phyloP scores from a whole-genome alignment of 768 basidiomycete species.

The Asterophora lycoperdoides region DNA sequence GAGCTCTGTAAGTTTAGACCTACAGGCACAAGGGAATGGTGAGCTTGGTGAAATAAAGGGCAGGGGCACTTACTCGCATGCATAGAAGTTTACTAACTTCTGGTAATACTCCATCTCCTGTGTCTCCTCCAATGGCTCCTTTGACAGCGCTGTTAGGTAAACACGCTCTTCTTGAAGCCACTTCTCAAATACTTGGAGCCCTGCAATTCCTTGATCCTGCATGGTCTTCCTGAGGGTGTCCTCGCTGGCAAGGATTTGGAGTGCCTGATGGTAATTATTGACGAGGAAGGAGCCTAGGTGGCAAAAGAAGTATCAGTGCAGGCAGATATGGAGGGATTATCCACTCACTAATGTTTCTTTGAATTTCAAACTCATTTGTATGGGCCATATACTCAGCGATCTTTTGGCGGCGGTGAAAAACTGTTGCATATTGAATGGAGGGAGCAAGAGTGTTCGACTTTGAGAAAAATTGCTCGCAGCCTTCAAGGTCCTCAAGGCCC shows the following conservation, averaged over 20 bases:
- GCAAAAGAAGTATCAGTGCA: too few species aligned
- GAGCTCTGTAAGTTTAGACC: too few species aligned
- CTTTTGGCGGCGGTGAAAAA: constrained; percentile 24
- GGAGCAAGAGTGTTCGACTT: constrained; percentile 25
- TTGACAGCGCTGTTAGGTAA: background rate
- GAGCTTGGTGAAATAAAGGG: too few species aligned
- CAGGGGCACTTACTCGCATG: too few species aligned
- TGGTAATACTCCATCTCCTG: too few species aligned
- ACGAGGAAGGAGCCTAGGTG: constrained; percentile 4
- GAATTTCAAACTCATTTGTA: constrained; percentile 6
- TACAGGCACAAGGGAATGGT: background rate
- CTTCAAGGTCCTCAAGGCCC: too few species aligned
- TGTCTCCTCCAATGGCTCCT: constrained; percentile 1
- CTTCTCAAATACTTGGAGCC: background rate
- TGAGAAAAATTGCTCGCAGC: constrained; percentile 23
- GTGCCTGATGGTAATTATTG: too few species aligned
- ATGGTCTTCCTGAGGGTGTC: too few species aligned
- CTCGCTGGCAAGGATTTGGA: background rate
- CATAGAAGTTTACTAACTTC: too few species aligned
- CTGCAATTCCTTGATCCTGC: too few species aligned
- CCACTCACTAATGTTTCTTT: constrained; percentile 6
- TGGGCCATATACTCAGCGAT: constrained; percentile 1
- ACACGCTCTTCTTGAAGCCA: constrained; percentile 2
- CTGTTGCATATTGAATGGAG: constrained; percentile 11
- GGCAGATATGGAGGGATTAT: background rate